Evolutionary conservation across 108 stramenopile genomes (phyloP).

Genomic region (Skeletonema potamos): DNA sequence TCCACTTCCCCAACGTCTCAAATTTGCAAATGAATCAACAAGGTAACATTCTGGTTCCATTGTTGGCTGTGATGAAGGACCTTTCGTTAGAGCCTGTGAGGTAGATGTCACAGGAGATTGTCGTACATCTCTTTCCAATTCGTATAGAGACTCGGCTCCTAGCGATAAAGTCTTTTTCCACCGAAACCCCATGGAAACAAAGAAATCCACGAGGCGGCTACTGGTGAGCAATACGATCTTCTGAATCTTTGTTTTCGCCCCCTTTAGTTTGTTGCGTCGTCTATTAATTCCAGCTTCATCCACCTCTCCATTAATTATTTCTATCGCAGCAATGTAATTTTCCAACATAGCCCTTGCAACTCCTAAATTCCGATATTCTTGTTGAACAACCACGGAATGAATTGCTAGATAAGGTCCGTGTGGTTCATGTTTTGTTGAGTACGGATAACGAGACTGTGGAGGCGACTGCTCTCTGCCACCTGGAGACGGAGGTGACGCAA

Average conservation of each 20-base stretch:
- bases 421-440: conserved; percentile 50
- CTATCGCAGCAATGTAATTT: conserved; percentile 44
- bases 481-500: neutral
- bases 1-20: conserved; percentile 64
- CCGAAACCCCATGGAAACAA: conserved; percentile 68
- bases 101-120: neutral
- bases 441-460: neutral
- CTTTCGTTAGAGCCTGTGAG: neutral
- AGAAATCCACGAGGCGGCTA: conserved; percentile 64
- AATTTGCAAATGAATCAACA: conserved; percentile 36
- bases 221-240: conserved; percentile 66
- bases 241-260: conserved; percentile 22
- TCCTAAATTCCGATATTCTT: conserved; percentile 46
- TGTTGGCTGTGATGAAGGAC: neutral
- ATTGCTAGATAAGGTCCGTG: conserved; percentile 71
- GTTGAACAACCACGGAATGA: conserved; percentile 70
- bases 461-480: neutral
- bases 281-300: conserved; percentile 9
- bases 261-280: conserved; percentile 20
- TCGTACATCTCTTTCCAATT: conserved; percentile 52
- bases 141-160: conserved; percentile 56
- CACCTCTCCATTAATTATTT: conserved; percentile 4
- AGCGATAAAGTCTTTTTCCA: conserved; percentile 41
- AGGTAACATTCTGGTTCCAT: conserved; percentile 33
- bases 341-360: conserved; percentile 54